Evolutionary conservation across 345 rosid genomes (phyloP), one percentile per base, ranked within the genome.

Genomic region (Hevea brasiliensis): DNA sequence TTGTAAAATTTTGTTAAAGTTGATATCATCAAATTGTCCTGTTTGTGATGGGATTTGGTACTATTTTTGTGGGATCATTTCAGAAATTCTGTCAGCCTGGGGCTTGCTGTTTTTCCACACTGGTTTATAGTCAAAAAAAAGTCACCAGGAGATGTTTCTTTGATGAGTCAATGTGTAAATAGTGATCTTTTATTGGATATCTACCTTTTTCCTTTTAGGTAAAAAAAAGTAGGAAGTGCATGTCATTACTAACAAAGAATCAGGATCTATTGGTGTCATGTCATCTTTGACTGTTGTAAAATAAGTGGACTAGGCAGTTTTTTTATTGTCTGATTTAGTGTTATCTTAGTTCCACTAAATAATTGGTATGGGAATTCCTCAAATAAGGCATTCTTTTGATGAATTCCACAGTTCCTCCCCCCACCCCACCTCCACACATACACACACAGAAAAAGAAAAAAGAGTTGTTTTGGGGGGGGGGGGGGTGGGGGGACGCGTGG

Each of bases 1-100:
- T 51, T 67, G 41, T 51, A 17, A 14, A 11, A 17, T 29, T 50
- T 17, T 67, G 59, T 37, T 72, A 32, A 12, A 59, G 56, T 71
- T 76, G 29, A 57, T 63, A 41, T 73, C 24, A 41, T 63, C 44
- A 62, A 76, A 41, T 68, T n/a, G 18, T 20, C 68, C 72, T 53
- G 21, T 17, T 40, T 74, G 29, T 35, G 23, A 41, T 42, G 7
- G 20, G 59, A 55, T n/a, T 23, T 68, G 17, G 55, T 60, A n/a
- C 35, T 62, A 18, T 61, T 72, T 53, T 27, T 58, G 23, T 3
- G 61, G 59, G 59, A 57, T 21, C 68, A 61, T 40, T 26, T 61
- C 13, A 35, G 8, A 68, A 40, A 60, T 62, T 63, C 44, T 73
- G 54, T 68, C 65, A 48, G 50, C 54, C 54, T 61, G 41, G 56